Evolutionary conservation across 257 asterid species (phyloP).

Genomic region (Leptodermis oblonga): DNA sequence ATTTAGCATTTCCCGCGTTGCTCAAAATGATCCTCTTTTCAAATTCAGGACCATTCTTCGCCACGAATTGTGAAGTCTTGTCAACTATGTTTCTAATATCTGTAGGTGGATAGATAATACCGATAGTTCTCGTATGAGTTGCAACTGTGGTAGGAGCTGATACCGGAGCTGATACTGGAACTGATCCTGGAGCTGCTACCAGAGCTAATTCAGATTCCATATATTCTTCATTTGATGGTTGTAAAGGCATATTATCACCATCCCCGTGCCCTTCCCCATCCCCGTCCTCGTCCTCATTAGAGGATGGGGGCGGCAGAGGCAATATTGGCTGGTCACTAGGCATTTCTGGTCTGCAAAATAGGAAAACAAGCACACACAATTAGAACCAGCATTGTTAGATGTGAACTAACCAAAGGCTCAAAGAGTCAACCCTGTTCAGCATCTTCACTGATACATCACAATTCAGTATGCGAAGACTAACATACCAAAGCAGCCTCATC

Average conservation of each 20-base stretch:
- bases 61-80: conserved; percentile 83
- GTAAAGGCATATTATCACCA: conserved; percentile 45
- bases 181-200: conserved; percentile 25
- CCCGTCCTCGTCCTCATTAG: conserved; percentile 43
- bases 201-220: conserved; percentile 2
- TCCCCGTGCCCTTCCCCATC: neutral
- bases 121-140: conserved; percentile 78
- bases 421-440: no score
- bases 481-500: no score
- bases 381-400: no score
- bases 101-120: conserved; percentile 86
- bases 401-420: no score
- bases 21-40: conserved; percentile 69
- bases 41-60: conserved; percentile 79
- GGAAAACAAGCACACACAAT: neutral
- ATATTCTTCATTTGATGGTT: conserved; percentile 30
- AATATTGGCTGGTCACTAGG: conserved; percentile 60
- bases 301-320: conserved; percentile 84
- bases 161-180: conserved; percentile 22
- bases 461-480: no score
- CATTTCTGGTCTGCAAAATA: conserved; percentile 43
- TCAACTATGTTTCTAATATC: conserved; percentile 86
- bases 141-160: conserved; percentile 58
- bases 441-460: no score
- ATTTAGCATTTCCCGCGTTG: conserved; percentile 80